Conservation (phyloP, 345 rosid genomes). For the Geranium rotundifolium region DNA sequence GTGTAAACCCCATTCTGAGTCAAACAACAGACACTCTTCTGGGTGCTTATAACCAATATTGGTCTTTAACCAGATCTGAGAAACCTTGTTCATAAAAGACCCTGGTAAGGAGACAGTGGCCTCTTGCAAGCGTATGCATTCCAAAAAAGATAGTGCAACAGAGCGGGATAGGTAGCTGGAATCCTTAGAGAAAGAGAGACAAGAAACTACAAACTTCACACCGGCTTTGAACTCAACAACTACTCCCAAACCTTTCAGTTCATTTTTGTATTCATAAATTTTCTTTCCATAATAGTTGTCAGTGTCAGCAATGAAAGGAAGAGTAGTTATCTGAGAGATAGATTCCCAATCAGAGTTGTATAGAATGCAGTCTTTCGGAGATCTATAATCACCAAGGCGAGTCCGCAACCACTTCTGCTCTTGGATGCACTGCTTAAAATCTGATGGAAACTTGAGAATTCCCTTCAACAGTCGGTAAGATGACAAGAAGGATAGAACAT, state of each 20-base stretch:
- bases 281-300: slow-evolving; percentile 30
- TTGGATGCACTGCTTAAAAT: slow-evolving; percentile 20
- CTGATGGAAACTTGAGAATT: slow-evolving; percentile 16
- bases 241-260: slow-evolving; percentile 41
- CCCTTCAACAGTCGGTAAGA: slow-evolving; percentile 31
- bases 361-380: slow-evolving; percentile 48
- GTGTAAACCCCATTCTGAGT: slow-evolving; percentile 20
- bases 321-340: slow-evolving; percentile 33
- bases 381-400: slow-evolving; percentile 38
- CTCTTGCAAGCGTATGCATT: slow-evolving; percentile 26
- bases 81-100: slow-evolving; percentile 19
- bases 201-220: slow-evolving; percentile 28
- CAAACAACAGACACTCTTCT: slow-evolving; percentile 31
- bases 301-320: slow-evolving; percentile 51
- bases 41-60: slow-evolving; percentile 42
- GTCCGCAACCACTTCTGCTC: slow-evolving; percentile 50
- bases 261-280: slow-evolving; percentile 32
- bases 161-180: slow-evolving; percentile 14
- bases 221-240: slow-evolving; percentile 32
- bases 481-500: slow-evolving; percentile 26
- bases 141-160: slow-evolving; percentile 31
- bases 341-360: slow-evolving; percentile 46
- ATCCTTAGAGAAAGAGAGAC: slow-evolving; percentile 26
- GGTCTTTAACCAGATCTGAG: slow-evolving; percentile 51
- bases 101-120: slow-evolving; percentile 16